phyloP scores from a whole-genome alignment of 2,329 filamentous ascomycete species.

The Claviceps paspali region DNA sequence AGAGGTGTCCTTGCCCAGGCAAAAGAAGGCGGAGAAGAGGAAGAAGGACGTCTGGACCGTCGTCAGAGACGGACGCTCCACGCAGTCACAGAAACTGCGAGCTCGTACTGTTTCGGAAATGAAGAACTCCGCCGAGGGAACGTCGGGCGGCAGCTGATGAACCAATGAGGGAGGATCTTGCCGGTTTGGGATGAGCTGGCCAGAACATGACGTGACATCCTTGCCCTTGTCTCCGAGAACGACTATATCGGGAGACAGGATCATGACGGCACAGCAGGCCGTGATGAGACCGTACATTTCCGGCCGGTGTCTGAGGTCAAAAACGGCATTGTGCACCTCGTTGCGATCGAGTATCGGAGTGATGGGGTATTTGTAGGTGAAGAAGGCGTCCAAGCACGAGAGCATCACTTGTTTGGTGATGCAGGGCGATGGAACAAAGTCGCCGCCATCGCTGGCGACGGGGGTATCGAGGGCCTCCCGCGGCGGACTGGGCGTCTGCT shows the following conservation, averaged over 20 bases:
- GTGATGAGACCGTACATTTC: conserved; percentile 15
- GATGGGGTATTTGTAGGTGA: conserved; percentile 19
- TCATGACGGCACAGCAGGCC: conserved; percentile 15
- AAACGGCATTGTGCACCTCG: conserved; percentile 8
- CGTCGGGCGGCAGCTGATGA: background rate
- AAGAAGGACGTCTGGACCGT: conserved; percentile 19
- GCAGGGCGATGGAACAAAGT: conserved; percentile 1
- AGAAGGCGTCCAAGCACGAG: conserved; percentile 17
- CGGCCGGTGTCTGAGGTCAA: conserved; percentile 4
- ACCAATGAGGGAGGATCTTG: background rate
- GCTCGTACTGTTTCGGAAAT: conserved; percentile 15
- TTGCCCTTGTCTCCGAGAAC: background rate
- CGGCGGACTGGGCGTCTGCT: background rate
- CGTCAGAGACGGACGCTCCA: conserved; percentile 13
- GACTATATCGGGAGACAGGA: conserved; percentile 14
- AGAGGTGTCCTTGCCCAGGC: conserved; percentile 16
- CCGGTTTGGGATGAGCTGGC: background rate
- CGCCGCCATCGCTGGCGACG: conserved; percentile 5
- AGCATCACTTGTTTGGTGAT: conserved; percentile 7
- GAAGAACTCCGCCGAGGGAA: conserved; percentile 11
- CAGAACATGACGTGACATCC: background rate
- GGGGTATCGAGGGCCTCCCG: background rate
- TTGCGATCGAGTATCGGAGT: conserved; percentile 16
- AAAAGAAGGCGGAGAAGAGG: conserved; percentile 16
- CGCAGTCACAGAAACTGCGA: conserved; percentile 11